A percentile compares a stretch with the other conserved stretches of the same genome.
Evolutionary conservation across 2,329 filamentous ascomycete species (phyloP).

Genomic region (Neofusicoccum sp.): DNA sequence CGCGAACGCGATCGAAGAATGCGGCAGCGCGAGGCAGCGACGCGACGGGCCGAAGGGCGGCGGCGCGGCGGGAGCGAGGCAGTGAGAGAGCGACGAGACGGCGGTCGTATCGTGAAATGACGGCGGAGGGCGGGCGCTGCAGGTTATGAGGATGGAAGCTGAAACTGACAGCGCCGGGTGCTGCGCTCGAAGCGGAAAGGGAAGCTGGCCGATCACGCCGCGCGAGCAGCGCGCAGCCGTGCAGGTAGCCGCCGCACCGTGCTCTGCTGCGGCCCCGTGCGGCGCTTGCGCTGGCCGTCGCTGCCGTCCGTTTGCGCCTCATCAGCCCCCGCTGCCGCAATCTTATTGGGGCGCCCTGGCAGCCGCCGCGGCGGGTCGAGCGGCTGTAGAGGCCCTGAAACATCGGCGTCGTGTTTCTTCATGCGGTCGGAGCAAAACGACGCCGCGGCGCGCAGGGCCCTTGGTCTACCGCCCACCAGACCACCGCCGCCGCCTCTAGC

Average conservation of each 20-base stretch:
- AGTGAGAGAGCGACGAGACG: not conserved
- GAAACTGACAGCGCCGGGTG: slow-evolving; percentile 14
- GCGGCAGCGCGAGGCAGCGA: not conserved
- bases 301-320: slow-evolving; percentile 10
- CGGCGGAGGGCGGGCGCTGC: slow-evolving; percentile 5
- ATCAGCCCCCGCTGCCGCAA: not conserved
- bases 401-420: slow-evolving; percentile 1
- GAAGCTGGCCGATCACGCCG: slow-evolving; percentile 6
- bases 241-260: not conserved
- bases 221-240: not conserved
- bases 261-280: slow-evolving; percentile 1
- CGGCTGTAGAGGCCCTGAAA: slow-evolving; percentile 10
- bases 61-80: not conserved
- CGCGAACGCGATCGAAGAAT: slow-evolving; percentile 11
- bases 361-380: slow-evolving; percentile 12
- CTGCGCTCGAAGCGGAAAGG: slow-evolving; percentile 14
- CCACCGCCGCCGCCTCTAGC: too few species aligned
- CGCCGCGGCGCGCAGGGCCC: not conserved
- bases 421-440: not conserved
- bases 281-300: not conserved
- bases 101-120: slow-evolving; percentile 12
- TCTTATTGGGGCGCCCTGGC: slow-evolving; percentile 10
- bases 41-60: not conserved
- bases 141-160: slow-evolving; percentile 14
- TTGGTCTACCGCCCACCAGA: not conserved